Evolutionary conservation across 768 basidiomycete species (phyloP).

Genomic region (Podaxis rugospora): DNA sequence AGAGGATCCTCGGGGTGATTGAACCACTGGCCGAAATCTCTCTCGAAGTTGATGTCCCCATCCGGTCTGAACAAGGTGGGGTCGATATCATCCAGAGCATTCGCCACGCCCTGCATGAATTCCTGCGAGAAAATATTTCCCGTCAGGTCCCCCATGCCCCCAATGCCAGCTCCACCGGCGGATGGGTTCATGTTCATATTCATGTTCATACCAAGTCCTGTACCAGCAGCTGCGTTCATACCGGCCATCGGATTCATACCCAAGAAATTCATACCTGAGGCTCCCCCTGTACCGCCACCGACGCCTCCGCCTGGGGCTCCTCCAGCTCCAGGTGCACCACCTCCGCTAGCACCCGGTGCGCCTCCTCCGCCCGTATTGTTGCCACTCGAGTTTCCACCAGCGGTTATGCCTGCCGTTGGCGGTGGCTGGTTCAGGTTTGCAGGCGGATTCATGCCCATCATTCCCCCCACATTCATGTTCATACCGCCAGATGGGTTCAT

Average conservation of each 20-base stretch:
- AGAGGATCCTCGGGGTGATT: conserved; percentile 46
- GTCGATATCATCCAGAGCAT: conserved; percentile 23
- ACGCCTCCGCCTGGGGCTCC: conserved; percentile 2
- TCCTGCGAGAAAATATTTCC: conserved; percentile 9
- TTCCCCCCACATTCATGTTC: conserved; percentile 4
- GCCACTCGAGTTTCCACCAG: not conserved
- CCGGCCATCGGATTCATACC: conserved; percentile 12
- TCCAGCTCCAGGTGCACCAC: not conserved
- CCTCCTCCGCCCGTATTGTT: not conserved
- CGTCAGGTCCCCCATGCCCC: conserved; percentile 6
- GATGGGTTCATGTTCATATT: conserved; percentile 7
- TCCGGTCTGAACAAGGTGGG: conserved; percentile 34
- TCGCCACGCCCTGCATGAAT: conserved; percentile 12
- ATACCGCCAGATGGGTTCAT: conserved; percentile 4
- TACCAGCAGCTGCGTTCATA: conserved; percentile 8
- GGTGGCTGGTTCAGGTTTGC: not conserved
- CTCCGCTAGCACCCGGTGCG: not conserved
- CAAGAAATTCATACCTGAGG: conserved; percentile 12
- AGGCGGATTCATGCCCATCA: conserved; percentile 10
- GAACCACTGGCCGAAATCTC: conserved; percentile 77
- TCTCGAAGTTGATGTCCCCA: conserved; percentile 56
- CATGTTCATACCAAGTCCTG: conserved; percentile 10
- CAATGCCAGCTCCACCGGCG: conserved; percentile 5
- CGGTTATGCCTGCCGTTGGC: conserved; percentile 1
- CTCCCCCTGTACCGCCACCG: not conserved